These are phyloP conservation scores for Delonix regia DNA, from an alignment of 306 rosid species.

Conservation along the genomic window DNA sequence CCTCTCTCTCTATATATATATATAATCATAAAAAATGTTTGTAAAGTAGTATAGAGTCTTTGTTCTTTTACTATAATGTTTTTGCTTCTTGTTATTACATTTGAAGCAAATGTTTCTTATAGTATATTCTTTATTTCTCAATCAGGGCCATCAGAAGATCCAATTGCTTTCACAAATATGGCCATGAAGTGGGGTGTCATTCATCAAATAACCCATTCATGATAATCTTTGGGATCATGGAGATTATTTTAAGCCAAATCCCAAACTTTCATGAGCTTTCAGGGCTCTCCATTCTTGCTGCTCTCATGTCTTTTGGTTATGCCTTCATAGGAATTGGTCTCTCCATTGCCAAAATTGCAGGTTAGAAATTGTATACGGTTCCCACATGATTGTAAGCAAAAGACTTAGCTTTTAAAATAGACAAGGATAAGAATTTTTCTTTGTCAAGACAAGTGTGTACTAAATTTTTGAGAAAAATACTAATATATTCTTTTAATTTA, in stretches of 20 bases:
- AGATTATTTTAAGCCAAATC: constrained; percentile 51
- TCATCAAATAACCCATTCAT: constrained; percentile 27
- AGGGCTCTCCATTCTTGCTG: constrained; percentile 44
- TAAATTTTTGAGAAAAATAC: no score
- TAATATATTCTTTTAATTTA: no score
- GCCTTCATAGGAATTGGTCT: constrained; percentile 44
- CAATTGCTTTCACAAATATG: constrained; percentile 45
- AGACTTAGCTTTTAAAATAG: no score
- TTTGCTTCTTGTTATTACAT: no score
- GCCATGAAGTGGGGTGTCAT: constrained; percentile 33
- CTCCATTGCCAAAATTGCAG: constrained; percentile 54
- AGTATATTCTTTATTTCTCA: neutral
- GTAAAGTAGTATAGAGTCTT: no score
- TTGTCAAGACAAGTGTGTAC: no score
- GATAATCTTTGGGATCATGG: constrained; percentile 23
- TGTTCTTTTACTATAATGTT: no score
- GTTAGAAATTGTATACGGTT: constrained; percentile 26
- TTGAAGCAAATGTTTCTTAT: no score
- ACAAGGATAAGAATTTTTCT: no score
- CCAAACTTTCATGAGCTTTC: constrained; percentile 49
- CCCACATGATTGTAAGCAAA: neutral
- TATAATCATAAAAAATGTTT: no score
- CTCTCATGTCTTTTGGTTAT: constrained; percentile 52
- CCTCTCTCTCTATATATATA: no score
- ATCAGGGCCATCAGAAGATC: constrained; percentile 51